Percentiles rank a stretch among this genome's conserved stretches.
Evolutionary conservation across 1,284 basidiomycete genomes (phyloP).

Genomic region (Trametes versicolor): DNA sequence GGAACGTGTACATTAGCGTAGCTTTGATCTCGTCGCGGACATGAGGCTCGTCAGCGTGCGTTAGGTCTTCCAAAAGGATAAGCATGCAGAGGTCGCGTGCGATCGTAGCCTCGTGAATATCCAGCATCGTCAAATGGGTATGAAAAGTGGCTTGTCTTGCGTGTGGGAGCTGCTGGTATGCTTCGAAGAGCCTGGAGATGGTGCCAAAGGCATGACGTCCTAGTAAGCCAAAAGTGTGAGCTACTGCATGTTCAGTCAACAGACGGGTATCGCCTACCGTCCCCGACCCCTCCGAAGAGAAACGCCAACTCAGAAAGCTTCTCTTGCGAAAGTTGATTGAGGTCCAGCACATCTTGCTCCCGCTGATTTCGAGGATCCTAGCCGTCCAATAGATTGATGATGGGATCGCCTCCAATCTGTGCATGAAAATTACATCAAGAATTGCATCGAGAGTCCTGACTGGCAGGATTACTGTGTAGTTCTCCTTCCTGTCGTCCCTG

Average conservation of each 20-base stretch:
- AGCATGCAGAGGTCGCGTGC: constrained; percentile 40
- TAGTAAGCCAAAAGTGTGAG: background rate
- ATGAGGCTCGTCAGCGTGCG: background rate
- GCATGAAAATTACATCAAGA: background rate
- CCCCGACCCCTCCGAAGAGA: constrained; percentile 37
- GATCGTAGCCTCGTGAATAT: constrained; percentile 38
- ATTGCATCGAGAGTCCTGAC: background rate
- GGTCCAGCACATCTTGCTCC: constrained; percentile 13
- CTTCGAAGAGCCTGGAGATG: constrained; percentile 32
- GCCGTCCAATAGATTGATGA: constrained; percentile 29
- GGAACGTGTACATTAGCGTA: constrained; percentile 24
- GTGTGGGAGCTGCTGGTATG: constrained; percentile 26
- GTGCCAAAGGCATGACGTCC: constrained; percentile 37
- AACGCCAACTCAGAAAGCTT: constrained; percentile 29
- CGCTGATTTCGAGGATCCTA: constrained; percentile 14
- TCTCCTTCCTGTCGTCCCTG: constrained; percentile 17
- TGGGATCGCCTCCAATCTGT: constrained; percentile 30
- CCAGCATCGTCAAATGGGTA: constrained; percentile 39
- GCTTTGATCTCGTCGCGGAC: constrained; percentile 17
- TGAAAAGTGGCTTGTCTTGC: constrained; percentile 22
- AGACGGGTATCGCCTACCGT: constrained; percentile 27
- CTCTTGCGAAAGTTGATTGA: constrained; percentile 11
- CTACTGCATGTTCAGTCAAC: background rate
- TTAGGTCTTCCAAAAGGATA: constrained; percentile 34
- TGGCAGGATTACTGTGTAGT: constrained; percentile 9